Conservation (phyloP, 352 stramenopile species). For the Phytophthora melonis region DNA sequence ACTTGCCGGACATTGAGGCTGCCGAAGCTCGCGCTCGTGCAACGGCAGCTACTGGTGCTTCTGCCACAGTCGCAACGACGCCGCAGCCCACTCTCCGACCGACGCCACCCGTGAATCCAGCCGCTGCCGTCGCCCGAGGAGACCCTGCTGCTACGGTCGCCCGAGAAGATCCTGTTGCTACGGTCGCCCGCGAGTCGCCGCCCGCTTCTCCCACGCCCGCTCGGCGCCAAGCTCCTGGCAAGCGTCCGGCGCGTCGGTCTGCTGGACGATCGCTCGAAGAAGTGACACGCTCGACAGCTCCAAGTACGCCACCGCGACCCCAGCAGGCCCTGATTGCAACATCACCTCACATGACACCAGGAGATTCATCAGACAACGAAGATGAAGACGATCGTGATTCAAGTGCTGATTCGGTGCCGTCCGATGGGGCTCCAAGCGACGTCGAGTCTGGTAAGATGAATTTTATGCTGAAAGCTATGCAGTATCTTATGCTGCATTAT, state of each 20-base stretch:
- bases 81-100: too few species aligned
- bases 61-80: too few species aligned
- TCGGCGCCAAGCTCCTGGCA: not conserved
- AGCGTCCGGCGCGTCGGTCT: not conserved
- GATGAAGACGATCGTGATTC: too few species aligned
- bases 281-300: not conserved
- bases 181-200: not conserved
- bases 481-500: conserved; percentile 16
- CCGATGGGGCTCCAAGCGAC: not conserved
- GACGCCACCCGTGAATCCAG: too few species aligned
- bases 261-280: not conserved
- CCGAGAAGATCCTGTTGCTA: not conserved
- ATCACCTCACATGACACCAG: not conserved
- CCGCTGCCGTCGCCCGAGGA: too few species aligned
- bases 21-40: too few species aligned
- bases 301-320: not conserved
- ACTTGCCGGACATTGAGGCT: too few species aligned
- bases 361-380: not conserved
- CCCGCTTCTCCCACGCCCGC: too few species aligned
- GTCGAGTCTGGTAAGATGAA: conserved; percentile 1
- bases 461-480: conserved; percentile 12
- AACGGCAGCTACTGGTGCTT: too few species aligned
- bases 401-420: too few species aligned
- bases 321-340: not conserved
- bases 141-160: too few species aligned